Conservation (phyloP, 2,329 filamentous ascomycete species). For the Colletotrichum lentis region DNA sequence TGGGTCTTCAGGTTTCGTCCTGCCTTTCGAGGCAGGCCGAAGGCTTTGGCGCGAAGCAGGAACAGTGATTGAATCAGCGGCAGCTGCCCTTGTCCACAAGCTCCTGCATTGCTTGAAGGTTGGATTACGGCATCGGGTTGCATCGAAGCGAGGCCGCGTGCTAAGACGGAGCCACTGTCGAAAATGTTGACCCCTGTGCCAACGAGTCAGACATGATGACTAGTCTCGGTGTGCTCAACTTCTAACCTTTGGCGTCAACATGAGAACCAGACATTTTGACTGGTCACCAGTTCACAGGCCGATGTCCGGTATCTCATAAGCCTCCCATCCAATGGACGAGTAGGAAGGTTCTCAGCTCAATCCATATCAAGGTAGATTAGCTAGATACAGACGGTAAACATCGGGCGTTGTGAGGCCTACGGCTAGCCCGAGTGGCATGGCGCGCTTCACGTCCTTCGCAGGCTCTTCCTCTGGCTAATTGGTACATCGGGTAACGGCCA, state of each 20-base stretch:
- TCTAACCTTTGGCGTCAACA: slow-evolving; percentile 37
- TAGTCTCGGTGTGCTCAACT: slow-evolving; percentile 63
- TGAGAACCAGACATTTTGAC: not conserved
- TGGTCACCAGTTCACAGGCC: slow-evolving; percentile 58
- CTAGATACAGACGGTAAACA: not conserved
- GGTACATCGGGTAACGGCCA: slow-evolving; percentile 55
- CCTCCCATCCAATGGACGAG: slow-evolving; percentile 51
- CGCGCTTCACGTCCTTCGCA: slow-evolving; percentile 56
- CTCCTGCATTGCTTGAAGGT: slow-evolving; percentile 55
- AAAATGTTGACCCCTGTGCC: slow-evolving; percentile 57
- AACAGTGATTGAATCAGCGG: not conserved
- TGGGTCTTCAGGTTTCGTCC: not conserved
- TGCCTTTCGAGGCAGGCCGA: not conserved
- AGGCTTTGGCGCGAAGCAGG: not conserved
- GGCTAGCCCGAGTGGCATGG: slow-evolving; percentile 55
- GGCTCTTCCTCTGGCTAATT: slow-evolving; percentile 57
- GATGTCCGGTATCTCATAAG: slow-evolving; percentile 56
- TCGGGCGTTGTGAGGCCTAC: slow-evolving; percentile 40
- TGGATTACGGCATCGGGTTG: slow-evolving; percentile 56
- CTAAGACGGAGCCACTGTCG: slow-evolving; percentile 52
- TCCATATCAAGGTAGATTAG: not conserved
- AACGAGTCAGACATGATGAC: slow-evolving; percentile 20
- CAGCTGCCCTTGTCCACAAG: not conserved
- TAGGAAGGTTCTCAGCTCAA: slow-evolving; percentile 51
- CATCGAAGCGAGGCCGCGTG: slow-evolving; percentile 55